phyloP scores from a whole-genome alignment of 2,329 filamentous ascomycete genomes.

The Incumbomyces delicatus region DNA sequence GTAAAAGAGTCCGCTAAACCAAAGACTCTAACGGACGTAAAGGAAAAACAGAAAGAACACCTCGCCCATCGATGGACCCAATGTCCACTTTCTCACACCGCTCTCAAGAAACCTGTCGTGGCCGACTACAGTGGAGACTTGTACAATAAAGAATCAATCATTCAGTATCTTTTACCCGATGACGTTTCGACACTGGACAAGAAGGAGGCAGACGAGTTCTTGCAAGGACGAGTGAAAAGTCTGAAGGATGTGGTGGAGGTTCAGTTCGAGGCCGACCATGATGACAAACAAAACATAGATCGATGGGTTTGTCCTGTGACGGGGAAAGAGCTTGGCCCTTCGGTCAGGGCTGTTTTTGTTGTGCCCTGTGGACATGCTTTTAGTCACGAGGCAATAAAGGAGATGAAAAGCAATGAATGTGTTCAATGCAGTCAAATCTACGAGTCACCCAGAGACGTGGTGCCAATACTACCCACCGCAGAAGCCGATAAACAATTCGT shows the following conservation, averaged over 20 bases:
- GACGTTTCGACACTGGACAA: conserved; percentile 44
- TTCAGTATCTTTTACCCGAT: conserved; percentile 56
- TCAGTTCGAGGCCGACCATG: conserved; percentile 52
- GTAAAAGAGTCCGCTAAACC: conserved; percentile 84
- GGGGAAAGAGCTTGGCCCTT: conserved; percentile 71
- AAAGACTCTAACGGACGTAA: conserved; percentile 74
- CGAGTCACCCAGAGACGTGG: conserved; percentile 56
- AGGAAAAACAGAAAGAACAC: conserved; percentile 76
- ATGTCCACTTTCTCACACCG: conserved; percentile 74
- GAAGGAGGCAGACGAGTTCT: conserved; percentile 52
- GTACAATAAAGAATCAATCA: conserved; percentile 88
- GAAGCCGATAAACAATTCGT: conserved; percentile 62
- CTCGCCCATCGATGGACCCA: conserved; percentile 78
- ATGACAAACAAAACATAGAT: conserved; percentile 35
- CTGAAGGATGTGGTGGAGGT: conserved; percentile 82
- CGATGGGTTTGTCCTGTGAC: conserved; percentile 77
- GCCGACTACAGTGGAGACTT: conserved; percentile 75
- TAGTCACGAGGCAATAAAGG: conserved; percentile 72
- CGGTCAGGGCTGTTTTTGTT: conserved; percentile 72
- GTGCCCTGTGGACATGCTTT: conserved; percentile 96
- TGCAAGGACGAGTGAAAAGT: conserved; percentile 59
- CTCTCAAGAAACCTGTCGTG: conserved; percentile 64
- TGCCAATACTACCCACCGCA: conserved; percentile 67
- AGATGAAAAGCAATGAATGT: conserved; percentile 53
- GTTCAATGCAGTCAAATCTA: conserved; percentile 65